Conservation (phyloP, 2,329 filamentous ascomycete species). For the Apiospora saccharicola region DNA sequence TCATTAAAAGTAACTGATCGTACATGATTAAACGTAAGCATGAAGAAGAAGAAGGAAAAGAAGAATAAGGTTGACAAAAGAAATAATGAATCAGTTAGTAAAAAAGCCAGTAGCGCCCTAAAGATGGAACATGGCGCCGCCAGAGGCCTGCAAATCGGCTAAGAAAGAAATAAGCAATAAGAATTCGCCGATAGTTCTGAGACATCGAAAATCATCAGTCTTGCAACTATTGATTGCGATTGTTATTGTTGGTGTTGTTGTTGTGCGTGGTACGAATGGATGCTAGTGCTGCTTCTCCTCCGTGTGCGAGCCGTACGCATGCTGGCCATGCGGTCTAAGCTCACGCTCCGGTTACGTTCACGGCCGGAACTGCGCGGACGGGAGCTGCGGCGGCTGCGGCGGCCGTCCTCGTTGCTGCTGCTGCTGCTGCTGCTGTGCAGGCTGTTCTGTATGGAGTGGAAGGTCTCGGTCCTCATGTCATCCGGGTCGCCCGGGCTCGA, state of each 20-base stretch:
- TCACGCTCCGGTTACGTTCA: not conserved
- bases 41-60: not conserved
- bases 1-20: not conserved
- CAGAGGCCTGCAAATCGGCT: not conserved
- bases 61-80: not conserved
- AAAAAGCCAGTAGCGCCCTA: not conserved
- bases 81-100: not conserved
- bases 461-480: not conserved
- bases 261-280: not conserved
- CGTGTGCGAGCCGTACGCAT: conserved; percentile 4
- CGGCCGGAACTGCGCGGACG: not conserved
- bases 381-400: not conserved
- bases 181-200: not conserved
- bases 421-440: not conserved
- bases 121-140: not conserved
- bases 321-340: conserved; percentile 14
- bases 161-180: not conserved
- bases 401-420: not conserved
- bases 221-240: not conserved
- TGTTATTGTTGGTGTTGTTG: not conserved
- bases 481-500: not conserved
- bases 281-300: conserved; percentile 11
- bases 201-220: not conserved
- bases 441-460: conserved; percentile 15
- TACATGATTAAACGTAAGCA: not conserved